Percentiles rank a stretch among this genome's conserved stretches.
Evolutionary conservation across 495 filamentous ascomycete genomes (phyloP).

Genomic region (Trichoderma gamsii): DNA sequence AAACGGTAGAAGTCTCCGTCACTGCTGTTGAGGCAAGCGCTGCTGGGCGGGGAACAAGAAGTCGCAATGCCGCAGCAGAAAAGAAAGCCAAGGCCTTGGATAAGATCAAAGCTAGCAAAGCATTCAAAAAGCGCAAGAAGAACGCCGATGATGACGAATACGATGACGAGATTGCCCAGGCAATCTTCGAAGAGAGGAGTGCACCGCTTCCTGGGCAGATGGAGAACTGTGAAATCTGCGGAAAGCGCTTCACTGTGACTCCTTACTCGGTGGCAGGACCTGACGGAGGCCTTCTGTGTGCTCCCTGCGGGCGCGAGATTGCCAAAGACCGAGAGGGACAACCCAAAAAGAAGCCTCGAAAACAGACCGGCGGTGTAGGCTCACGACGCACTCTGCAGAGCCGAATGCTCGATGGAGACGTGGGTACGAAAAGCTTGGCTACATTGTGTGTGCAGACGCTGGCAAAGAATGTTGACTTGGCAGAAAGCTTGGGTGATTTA

Average conservation of each 20-base stretch:
- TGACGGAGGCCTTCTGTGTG: conserved; percentile 76
- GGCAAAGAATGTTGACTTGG: conserved; percentile 70
- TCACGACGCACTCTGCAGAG: conserved; percentile 67
- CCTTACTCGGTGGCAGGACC: conserved; percentile 79
- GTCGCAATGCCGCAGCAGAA: conserved; percentile 23
- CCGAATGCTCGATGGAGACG: conserved; percentile 66
- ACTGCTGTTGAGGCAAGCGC: conserved; percentile 17
- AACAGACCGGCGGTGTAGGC: conserved; percentile 33
- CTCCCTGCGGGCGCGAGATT: conserved; percentile 74
- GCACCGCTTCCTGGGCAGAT: conserved; percentile 76
- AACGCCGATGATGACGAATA: conserved; percentile 40
- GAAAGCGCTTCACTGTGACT: conserved; percentile 89
- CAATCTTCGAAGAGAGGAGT: conserved; percentile 55
- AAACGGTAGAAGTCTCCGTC: conserved; percentile 19
- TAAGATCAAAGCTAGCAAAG: conserved; percentile 76
- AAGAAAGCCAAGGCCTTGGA: conserved; percentile 55
- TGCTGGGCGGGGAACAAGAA: background rate
- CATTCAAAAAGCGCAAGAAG: conserved; percentile 61
- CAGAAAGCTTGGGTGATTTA: conserved; percentile 79
- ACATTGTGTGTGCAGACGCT: conserved; percentile 82
- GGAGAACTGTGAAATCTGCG: conserved; percentile 79
- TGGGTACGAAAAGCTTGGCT: conserved; percentile 66
- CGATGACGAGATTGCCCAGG: conserved; percentile 44
- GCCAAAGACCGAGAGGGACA: conserved; percentile 57
- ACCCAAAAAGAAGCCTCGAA: conserved; percentile 44